A percentile compares a stretch with the other conserved stretches of the same genome.
These are phyloP conservation scores for Cryptosporidium ubiquitum DNA, from an alignment of 169 alveolate species.

Conservation along the genomic window DNA sequence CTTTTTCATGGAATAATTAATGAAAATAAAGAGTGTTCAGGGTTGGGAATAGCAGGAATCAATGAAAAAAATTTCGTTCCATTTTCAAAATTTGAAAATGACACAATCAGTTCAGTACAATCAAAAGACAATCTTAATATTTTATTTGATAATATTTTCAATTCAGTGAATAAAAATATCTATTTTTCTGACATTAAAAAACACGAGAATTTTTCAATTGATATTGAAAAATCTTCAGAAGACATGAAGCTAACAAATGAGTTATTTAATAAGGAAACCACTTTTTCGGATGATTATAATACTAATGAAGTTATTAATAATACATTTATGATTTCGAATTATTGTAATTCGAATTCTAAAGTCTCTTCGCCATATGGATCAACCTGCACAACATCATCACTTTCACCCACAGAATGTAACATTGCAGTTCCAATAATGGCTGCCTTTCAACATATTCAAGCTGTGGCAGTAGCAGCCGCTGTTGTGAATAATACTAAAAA, in stretches of 20 bases:
- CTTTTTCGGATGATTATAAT: neutral
- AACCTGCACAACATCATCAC: constrained; percentile 7
- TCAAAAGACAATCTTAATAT: neutral
- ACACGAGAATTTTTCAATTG: neutral
- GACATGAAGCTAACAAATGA: neutral
- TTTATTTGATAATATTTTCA: neutral
- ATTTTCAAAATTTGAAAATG: neutral
- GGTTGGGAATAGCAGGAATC: neutral
- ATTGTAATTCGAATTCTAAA: neutral
- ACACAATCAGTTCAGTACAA: neutral
- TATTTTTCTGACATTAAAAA: neutral
- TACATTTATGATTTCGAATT: neutral
- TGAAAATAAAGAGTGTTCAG: neutral
- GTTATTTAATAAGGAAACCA: neutral
- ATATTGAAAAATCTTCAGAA: neutral
- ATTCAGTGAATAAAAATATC: neutral
- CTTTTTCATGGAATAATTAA: neutral
- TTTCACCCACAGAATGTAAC: constrained; percentile 23
- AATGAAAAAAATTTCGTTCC: neutral
- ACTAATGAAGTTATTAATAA: neutral
- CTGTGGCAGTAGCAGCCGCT: constrained; percentile 34
- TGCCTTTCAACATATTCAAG: constrained; percentile 54
- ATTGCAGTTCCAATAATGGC: constrained; percentile 26
- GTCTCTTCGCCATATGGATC: constrained; percentile 7
- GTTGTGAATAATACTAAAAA: neutral